Base-by-base conservation (phyloP, 2,329 filamentous ascomycete genomes). In the Tolypocladium tundrense region DNA sequence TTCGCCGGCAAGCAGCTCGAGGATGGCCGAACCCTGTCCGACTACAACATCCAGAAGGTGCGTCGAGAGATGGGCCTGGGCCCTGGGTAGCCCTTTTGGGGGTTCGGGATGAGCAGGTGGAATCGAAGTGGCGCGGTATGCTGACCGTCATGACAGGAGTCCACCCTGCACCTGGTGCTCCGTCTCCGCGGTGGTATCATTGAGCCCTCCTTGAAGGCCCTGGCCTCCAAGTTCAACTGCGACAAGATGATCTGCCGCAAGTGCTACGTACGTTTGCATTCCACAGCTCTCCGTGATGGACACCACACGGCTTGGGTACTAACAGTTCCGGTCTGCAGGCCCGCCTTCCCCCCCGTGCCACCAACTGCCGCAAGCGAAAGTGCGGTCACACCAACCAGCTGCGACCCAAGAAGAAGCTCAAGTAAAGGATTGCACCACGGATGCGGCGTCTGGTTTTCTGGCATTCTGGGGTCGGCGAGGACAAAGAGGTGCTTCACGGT, bases 161-260 rank as follows among this genome's bases (percentile, higher is more conserved):
- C 93, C 59, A 97, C 93, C 67, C 92, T 97, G 71, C 93, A 97
- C 83, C 81, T 97, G 74, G 93, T 97, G 75, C 92, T 97, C 79
- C 92, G 93, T 83, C 92, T 97, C 72, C 92, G 93, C 85, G 93
- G 93, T 85, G 93, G 93, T 85, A 93, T 97, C 84, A 97, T 96
- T 73, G 93, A 97, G 86, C 94, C 94, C 72, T 97, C 92, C 72
- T 88, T 97, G 73, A 97, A 97, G 88, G 93, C 91, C 69, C 88
- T 97, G 66, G 93, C 93, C 75, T 92, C 88, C 84, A 97, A 97
- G 86, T 97, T 95, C 87, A 97, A 99, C 88, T 97, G 93, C 89
- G 94, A 97, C 70, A 97, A 97, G 88, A 93, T 93, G 88, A 96
- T 97, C 81, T 97, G 94, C 91, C 93, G 94, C 85, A 97, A 99